Evolutionary conservation across 2,329 filamentous ascomycete species (phyloP).

Genomic region (Fusarium sublunatum): DNA sequence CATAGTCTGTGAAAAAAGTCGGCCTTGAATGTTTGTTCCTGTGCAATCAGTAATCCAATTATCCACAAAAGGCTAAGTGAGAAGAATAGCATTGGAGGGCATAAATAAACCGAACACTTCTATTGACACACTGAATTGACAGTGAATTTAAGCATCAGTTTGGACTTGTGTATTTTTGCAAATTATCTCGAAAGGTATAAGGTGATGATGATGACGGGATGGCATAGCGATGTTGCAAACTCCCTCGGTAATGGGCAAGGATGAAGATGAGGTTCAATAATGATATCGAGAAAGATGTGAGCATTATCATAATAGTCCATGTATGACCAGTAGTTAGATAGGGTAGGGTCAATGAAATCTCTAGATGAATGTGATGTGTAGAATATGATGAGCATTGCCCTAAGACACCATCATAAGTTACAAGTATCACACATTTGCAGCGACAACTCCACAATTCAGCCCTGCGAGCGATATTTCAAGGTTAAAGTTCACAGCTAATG

Average conservation of each 20-base stretch:
- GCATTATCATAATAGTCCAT: too few species aligned
- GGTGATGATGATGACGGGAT: neutral
- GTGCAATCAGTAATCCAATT: conserved; percentile 16
- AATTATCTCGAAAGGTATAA: neutral
- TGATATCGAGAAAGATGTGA: too few species aligned
- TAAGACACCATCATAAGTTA: neutral
- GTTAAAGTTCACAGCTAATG: neutral
- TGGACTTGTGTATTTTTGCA: neutral
- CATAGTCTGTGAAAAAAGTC: conserved; percentile 4
- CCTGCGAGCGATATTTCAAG: neutral
- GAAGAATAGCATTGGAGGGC: neutral
- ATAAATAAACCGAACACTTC: neutral
- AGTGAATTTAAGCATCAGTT: too few species aligned
- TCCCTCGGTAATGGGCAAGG: too few species aligned
- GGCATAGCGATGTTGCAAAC: too few species aligned
- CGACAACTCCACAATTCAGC: conserved; percentile 5
- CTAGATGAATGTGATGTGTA: neutral
- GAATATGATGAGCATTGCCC: neutral
- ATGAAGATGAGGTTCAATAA: too few species aligned
- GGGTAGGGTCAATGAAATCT: neutral
- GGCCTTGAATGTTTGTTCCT: conserved; percentile 17
- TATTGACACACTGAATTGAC: neutral
- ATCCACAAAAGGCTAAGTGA: neutral
- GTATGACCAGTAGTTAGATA: too few species aligned
- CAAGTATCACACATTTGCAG: neutral